Evolutionary conservation across 805 yeast genomes (phyloP).

Genomic region (Clavispora fructus): DNA sequence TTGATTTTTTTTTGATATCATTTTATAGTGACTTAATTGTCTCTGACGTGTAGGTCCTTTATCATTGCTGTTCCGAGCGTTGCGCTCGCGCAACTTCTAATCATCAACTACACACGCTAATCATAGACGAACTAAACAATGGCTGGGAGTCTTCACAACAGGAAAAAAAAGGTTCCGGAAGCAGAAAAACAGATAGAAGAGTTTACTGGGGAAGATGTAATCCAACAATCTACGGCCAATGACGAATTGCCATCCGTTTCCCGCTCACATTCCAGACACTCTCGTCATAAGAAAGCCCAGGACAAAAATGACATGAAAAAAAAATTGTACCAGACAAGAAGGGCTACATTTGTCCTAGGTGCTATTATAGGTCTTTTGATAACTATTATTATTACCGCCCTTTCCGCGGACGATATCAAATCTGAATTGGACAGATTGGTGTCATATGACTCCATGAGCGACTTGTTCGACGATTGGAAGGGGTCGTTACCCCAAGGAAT

Average conservation of each 20-base stretch:
- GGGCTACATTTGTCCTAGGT: constrained; percentile 64
- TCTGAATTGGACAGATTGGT: constrained; percentile 47
- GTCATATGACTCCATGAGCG: constrained; percentile 47
- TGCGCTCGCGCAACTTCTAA: neutral
- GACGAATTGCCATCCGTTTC: neutral
- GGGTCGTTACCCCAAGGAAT: constrained; percentile 66
- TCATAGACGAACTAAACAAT: neutral
- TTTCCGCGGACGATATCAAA: constrained; percentile 32
- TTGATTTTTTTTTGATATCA: too few relatives aligned
- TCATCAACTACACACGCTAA: neutral
- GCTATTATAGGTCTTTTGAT: constrained; percentile 61
- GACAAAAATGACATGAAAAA: constrained; percentile 7
- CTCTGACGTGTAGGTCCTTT: too few relatives aligned
- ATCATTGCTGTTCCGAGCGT: neutral
- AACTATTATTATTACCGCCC: constrained; percentile 54
- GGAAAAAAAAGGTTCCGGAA: neutral
- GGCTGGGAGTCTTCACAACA: neutral
- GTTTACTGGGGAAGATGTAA: neutral
- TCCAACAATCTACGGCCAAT: neutral
- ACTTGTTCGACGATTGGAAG: constrained; percentile 61
- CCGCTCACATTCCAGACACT: constrained; percentile 2
- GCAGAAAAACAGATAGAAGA: neutral
- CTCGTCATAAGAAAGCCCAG: constrained; percentile 1
- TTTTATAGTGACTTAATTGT: too few relatives aligned
- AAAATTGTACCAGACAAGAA: constrained; percentile 43